phyloP scores from a whole-genome alignment of 2,329 filamentous ascomycete species.

The Clarireedia monteithiana region DNA sequence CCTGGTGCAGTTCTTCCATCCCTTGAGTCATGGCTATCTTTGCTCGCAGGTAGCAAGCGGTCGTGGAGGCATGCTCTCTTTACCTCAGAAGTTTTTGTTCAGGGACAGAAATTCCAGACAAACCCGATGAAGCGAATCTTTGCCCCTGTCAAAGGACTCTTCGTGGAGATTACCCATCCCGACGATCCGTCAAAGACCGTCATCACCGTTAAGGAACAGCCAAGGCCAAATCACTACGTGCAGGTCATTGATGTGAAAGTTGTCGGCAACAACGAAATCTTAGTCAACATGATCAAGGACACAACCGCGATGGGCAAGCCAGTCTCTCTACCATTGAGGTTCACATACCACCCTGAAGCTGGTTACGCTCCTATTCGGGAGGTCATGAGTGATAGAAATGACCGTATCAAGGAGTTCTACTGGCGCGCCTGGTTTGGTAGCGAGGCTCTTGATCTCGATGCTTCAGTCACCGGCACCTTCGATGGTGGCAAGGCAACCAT shows the following conservation, averaged over 20 bases:
- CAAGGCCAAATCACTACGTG: constrained; percentile 75
- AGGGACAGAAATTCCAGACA: constrained; percentile 93
- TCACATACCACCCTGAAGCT: constrained; percentile 89
- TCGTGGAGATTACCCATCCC: constrained; percentile 79
- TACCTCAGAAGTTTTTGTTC: constrained; percentile 85
- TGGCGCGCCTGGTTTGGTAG: constrained; percentile 96
- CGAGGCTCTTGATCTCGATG: constrained; percentile 75
- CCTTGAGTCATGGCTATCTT: constrained; percentile 75
- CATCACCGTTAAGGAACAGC: constrained; percentile 82
- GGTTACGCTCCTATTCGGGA: constrained; percentile 97
- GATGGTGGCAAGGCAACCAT: constrained; percentile 83
- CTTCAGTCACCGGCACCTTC: constrained; percentile 77
- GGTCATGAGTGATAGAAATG: constrained; percentile 92
- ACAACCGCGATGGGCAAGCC: constrained; percentile 78
- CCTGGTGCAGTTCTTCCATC: constrained; percentile 69
- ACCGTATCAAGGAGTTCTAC: constrained; percentile 99
- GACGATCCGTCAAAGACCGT: constrained; percentile 76
- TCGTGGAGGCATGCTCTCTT: constrained; percentile 96
- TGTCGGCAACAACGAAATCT: constrained; percentile 67
- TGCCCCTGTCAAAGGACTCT: constrained; percentile 74
- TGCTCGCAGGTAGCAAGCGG: constrained; percentile 76
- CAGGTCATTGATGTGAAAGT: constrained; percentile 84
- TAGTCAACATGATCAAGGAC: constrained; percentile 87
- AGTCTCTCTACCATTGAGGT: constrained; percentile 76
- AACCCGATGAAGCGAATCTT: constrained; percentile 94